A percentile compares a stretch with the other conserved stretches of the same genome.
phyloP scores from a whole-genome alignment of 2,329 filamentous ascomycete species.

The Ascochyta viciae-villosae region DNA sequence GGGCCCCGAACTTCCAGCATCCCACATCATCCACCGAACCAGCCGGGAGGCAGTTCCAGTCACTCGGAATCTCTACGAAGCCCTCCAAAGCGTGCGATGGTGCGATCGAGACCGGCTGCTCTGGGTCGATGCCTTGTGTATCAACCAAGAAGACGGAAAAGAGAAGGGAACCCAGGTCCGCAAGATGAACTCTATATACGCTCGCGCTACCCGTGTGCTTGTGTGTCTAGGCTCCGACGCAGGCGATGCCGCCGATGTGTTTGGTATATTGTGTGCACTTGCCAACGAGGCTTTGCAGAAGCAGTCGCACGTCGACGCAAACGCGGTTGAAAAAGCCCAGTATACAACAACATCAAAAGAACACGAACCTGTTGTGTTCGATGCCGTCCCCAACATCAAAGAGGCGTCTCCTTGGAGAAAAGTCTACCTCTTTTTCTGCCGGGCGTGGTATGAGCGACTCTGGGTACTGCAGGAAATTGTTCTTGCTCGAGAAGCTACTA shows the following conservation, averaged over 20 bases:
- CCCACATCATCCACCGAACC: neutral
- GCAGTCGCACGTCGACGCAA: neutral
- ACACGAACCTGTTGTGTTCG: neutral
- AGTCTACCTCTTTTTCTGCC: constrained; percentile 12
- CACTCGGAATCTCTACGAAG: constrained; percentile 16
- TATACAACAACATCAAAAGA: neutral
- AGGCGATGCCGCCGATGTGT: constrained; percentile 3
- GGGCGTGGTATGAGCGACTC: constrained; percentile 10
- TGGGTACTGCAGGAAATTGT: constrained; percentile 22
- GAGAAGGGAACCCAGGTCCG: constrained; percentile 23
- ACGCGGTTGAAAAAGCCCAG: neutral
- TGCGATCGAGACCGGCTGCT: neutral
- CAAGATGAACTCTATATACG: constrained; percentile 21
- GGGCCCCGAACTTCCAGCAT: constrained; percentile 4
- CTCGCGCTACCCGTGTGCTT: constrained; percentile 8
- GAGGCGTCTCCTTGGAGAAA: neutral
- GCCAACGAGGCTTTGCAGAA: neutral
- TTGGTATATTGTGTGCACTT: neutral
- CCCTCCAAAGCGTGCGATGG: constrained; percentile 15
- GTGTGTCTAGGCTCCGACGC: constrained; percentile 20
- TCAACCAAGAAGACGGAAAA: constrained; percentile 20
- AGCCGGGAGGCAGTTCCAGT: neutral
- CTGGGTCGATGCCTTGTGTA: constrained; percentile 27
- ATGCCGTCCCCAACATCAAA: neutral
- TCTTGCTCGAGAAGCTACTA: constrained; percentile 18